Base-by-base conservation (phyloP, 2,329 filamentous ascomycete species). In the Neonectria neomacrospora region DNA sequence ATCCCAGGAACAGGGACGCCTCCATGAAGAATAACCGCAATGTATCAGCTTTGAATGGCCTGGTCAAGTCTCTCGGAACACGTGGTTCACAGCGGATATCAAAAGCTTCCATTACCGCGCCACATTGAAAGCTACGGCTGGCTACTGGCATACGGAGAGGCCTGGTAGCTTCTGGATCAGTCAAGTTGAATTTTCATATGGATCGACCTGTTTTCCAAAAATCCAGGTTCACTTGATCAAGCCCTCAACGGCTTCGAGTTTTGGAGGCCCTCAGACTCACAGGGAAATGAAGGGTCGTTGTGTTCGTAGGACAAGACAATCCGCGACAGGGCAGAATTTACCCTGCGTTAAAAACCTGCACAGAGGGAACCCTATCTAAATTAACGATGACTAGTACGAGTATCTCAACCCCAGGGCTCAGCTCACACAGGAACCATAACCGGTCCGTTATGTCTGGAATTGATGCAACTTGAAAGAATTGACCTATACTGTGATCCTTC, bases 221-320 rank as follows among this genome's bases (percentile, higher is more conserved):
- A n/a, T n/a, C n/a, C n/a, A n/a, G n/a, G n/a, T n/a, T n/a, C n/a
- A n/a, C n/a, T n/a, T n/a, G n/a, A n/a, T n/a, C n/a, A n/a, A n/a
- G n/a, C n/a, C n/a, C n/a, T n/a, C n/a, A n/a, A 39, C 37, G 37
- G 3, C 5, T 41, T 20, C 37, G 18, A 20, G 11, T 12, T 20
- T 3, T 20, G 6, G 18, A 14, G n/a, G 10, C 10, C 9, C 11
- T 47, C 28, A 59, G 22, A 5, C 23, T 18, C 12, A 11, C 30
- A 34, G n/a, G n/a, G 5, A 41, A 41, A 41, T 18, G 12, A 60
- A 47, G 30, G 30, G 20, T 10, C 14, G 18, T n/a, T 1, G n/a
- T 41, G n/a, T 37, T 37, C 16, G 51, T 63, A 52, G 22, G 28
- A 60, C 47, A 20, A 64, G 47, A 64, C 57, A 64, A 45, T 41